Evolutionary conservation across 2,329 filamentous ascomycete species (phyloP).

Genomic region (Apiospora koreana): DNA sequence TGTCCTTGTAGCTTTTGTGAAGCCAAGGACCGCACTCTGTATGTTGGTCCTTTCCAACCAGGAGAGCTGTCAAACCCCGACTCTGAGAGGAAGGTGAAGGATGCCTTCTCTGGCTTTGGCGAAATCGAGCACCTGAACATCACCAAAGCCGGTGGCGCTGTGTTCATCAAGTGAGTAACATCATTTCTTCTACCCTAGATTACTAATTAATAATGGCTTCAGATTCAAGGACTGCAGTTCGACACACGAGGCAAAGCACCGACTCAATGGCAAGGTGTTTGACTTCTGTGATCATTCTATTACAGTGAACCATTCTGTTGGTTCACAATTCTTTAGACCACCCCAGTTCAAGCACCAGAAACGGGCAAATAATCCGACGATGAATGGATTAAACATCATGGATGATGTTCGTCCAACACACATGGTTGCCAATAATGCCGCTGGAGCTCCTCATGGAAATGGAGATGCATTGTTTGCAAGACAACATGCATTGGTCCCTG

Average conservation of each 20-base stretch:
- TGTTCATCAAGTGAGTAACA: not conserved
- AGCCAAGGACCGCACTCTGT: constrained; percentile 8
- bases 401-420: not conserved
- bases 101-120: not conserved
- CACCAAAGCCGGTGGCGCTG: not conserved
- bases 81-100: not conserved
- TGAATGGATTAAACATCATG: not conserved
- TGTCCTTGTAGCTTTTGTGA: constrained; percentile 10
- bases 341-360: not conserved
- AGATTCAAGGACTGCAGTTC: not conserved
- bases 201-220: not conserved
- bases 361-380: not conserved
- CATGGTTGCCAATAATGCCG: not conserved
- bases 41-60: not conserved
- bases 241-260: not conserved
- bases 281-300: not conserved
- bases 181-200: not conserved
- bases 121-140: not conserved
- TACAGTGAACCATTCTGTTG: not conserved
- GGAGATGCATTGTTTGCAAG: not conserved
- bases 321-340: not conserved
- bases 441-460: not conserved
- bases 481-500: not conserved
- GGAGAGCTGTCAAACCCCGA: not conserved
- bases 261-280: not conserved